Conservation (phyloP, 306 rosid species). For the cucumber (Cucumis sativus) region Cucumber_9930_V3 NC_026661.2:6275501-6276000, state of each 20-base stretch:
- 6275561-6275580: background rate
- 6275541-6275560: conserved; percentile 1
- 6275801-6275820: background rate
- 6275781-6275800: background rate
- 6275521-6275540: conserved; percentile 9
- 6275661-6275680: background rate
- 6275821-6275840: background rate
- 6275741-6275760: background rate
- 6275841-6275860: conserved; percentile 9
- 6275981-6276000: conserved; percentile 45
- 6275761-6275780: background rate
- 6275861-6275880: conserved; percentile 19
- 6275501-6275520: conserved; percentile 6
- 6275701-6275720: background rate
- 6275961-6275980: conserved; percentile 40
- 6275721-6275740: background rate
- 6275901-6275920: conserved; percentile 48
- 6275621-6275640: background rate
- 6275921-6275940: conserved; percentile 70
- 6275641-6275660: background rate
- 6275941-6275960: conserved; percentile 55
- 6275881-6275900: conserved; percentile 37
- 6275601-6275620: background rate
- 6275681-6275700: background rate
- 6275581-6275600: background rate